Evolutionary conservation across 106 monocot genomes (phyloP), one percentile per base, ranked within the genome.

Genomic region (Acorus calamus): DNA sequence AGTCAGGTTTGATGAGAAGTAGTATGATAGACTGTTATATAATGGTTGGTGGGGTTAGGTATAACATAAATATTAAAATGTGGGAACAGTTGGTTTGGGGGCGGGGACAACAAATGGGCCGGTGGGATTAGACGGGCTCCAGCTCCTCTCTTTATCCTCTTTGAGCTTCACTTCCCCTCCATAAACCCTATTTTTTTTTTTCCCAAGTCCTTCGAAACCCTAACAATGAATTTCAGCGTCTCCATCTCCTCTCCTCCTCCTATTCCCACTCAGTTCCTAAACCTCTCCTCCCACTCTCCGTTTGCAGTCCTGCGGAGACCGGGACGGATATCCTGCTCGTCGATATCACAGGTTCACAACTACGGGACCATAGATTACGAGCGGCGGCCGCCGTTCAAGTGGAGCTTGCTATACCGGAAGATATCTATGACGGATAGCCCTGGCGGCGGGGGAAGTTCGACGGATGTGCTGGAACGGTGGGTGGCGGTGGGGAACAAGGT

Each of bases 291-390:
- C 9, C 44, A 66, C 50, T 12, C 52, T 52, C 12, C 28, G 58
- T 49, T 53, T 48, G 52, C 61, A 46, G 54, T 11, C 42, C 43
- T 50, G 8, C 0, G 9, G 61, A 56, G 52, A 14, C 42, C 11
- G 7, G 46, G 59, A 11, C 28, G 47, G 11, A 11, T 60, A 11
- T 6, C 72, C n/a, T 71, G 76, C 8, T 82, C 79, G 77, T 89
- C 89, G 44, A 55, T 79, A 3, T 77, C 81, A 6, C 70, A 84
- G 73, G 79, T 82, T 5, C 74, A 87, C 60, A 83, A 64, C 72
- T 80, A 90, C 53, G 91, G 91, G 2, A 83, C 90, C 0, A 78
- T 87, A 7, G 90, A 96, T 71, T 85, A 73, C 78, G 87, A 87
- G 82, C 64, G 70, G 52, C 61, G 78, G 50, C 74, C 74, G 11